A percentile compares a stretch with the other conserved stretches of the same genome.
phyloP scores from a whole-genome alignment of 2,329 filamentous ascomycete genomes.

The Aspergillus udagawae region DNA sequence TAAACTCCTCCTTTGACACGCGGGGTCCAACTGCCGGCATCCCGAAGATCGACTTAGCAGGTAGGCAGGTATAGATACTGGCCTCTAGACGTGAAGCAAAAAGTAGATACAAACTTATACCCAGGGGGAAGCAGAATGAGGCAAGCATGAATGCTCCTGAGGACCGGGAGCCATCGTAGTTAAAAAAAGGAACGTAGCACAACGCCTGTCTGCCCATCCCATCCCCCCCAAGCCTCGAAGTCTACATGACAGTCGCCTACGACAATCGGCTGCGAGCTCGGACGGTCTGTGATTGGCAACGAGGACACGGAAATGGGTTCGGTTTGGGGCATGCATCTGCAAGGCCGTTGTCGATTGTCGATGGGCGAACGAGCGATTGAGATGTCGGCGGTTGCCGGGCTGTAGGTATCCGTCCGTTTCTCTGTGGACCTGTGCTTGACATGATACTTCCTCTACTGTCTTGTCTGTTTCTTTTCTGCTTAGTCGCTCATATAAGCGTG shows the following conservation, averaged over 20 bases:
- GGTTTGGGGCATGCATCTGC: neutral
- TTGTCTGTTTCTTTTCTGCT: too few relatives aligned
- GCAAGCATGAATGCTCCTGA: too few relatives aligned
- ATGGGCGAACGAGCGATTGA: neutral
- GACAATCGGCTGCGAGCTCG: neutral
- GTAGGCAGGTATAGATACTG: neutral
- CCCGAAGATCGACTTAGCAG: neutral
- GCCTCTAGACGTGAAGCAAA: neutral
- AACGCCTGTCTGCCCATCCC: neutral
- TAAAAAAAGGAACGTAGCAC: neutral
- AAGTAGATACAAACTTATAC: neutral
- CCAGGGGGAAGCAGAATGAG: neutral
- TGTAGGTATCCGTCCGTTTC: neutral
- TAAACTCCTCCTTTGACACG: conserved; percentile 45
- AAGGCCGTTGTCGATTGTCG: neutral
- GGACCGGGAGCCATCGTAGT: neutral
- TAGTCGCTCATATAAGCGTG: too few relatives aligned
- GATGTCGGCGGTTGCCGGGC: neutral
- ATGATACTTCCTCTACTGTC: too few relatives aligned
- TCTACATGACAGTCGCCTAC: neutral
- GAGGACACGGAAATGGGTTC: neutral
- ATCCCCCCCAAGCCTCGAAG: neutral
- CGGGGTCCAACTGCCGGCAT: conserved; percentile 40
- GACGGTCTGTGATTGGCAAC: neutral
- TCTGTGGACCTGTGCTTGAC: neutral